Percentiles rank a stretch among this genome's conserved stretches.
Evolutionary conservation across 169 alveolate genomes (phyloP).

Genomic region (Cryptosporidium ubiquitum): DNA sequence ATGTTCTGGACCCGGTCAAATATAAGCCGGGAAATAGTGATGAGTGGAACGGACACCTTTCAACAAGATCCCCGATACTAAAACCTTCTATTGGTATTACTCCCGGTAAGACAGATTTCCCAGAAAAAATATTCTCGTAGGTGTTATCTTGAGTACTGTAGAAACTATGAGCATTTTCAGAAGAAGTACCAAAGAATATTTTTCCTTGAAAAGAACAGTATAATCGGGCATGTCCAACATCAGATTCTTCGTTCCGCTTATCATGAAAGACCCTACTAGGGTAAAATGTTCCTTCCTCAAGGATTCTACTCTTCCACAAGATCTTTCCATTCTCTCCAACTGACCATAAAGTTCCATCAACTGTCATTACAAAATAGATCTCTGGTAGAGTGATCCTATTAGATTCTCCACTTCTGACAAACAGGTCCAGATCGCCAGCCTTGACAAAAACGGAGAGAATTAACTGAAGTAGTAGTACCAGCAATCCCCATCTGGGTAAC

Average conservation of each 20-base stretch:
- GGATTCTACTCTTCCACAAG: slow-evolving; percentile 36
- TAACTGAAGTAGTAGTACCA: neutral
- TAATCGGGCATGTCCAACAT: neutral
- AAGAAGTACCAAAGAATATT: slow-evolving; percentile 19
- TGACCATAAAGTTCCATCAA: slow-evolving; percentile 66
- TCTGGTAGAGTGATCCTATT: neutral
- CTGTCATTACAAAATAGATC: slow-evolving; percentile 42
- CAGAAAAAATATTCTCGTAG: slow-evolving; percentile 4
- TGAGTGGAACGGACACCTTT: slow-evolving; percentile 67
- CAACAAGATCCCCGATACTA: slow-evolving; percentile 43
- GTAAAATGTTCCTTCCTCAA: slow-evolving; percentile 51
- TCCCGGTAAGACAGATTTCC: slow-evolving; percentile 10
- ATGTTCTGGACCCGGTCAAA: slow-evolving; percentile 57
- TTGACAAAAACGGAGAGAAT: neutral
- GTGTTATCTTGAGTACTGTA: neutral
- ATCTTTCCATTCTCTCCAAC: slow-evolving; percentile 37
- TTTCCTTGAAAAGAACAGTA: slow-evolving; percentile 71
- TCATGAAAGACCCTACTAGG: slow-evolving; percentile 6
- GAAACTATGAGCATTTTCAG: neutral
- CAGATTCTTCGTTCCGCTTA: neutral
- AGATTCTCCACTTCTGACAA: neutral
- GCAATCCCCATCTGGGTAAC: neutral
- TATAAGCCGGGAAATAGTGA: slow-evolving; percentile 65
- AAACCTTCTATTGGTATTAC: slow-evolving; percentile 45
- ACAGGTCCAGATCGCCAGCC: neutral